phyloP scores from a whole-genome alignment of 2,329 filamentous ascomycete genomes.

The Didymella pomorum region DNA sequence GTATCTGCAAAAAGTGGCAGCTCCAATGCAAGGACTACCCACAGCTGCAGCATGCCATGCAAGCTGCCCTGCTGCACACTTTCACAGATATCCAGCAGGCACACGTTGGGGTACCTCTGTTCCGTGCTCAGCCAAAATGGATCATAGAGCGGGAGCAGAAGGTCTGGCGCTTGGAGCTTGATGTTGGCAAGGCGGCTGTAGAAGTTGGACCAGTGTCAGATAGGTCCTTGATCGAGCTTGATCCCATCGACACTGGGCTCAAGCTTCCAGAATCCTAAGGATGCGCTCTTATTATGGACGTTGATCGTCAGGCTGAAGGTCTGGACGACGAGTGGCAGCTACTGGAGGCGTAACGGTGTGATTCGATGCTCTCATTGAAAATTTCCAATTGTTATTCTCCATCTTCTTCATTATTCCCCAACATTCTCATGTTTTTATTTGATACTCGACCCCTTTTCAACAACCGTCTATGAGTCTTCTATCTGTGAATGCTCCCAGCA shows the following conservation, averaged over 20 bases:
- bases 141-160: conserved; percentile 7
- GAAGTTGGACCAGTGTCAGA: conserved; percentile 6
- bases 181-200: conserved; percentile 16
- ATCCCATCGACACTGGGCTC: conserved; percentile 3
- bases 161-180: conserved; percentile 26
- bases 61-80: neutral
- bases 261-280: conserved; percentile 14
- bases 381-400: no score
- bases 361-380: no score
- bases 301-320: neutral
- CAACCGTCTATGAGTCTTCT: neutral
- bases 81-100: neutral
- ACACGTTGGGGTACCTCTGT: neutral
- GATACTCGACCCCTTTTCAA: no score
- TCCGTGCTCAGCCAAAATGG: conserved; percentile 9
- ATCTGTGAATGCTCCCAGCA: conserved; percentile 31
- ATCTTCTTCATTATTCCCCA: no score
- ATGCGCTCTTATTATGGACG: neutral
- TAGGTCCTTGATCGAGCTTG: conserved; percentile 6
- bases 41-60: neutral
- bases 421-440: no score
- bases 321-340: conserved; percentile 15
- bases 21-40: neutral
- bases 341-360: neutral
- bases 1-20: conserved; percentile 11